Evolutionary conservation across 2,329 filamentous ascomycete species (phyloP).

Genomic region (Elsinoe necatrix): DNA sequence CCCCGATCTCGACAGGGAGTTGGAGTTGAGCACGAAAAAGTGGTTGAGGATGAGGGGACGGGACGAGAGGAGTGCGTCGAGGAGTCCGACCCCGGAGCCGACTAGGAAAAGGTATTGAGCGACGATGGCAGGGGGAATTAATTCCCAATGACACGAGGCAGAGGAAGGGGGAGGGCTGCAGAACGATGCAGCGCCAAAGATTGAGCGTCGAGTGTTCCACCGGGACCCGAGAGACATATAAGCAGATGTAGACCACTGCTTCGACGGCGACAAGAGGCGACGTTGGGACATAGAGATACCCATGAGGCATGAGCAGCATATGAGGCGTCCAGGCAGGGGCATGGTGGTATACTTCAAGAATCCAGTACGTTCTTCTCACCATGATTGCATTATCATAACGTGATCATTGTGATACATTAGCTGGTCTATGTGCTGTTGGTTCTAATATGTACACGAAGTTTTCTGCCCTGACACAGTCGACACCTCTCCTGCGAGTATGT

Average conservation of each 20-base stretch:
- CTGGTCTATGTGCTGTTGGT: background rate
- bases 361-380: background rate
- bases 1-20: constrained; percentile 77
- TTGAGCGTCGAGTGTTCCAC: background rate
- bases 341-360: background rate
- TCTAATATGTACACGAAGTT: constrained; percentile 11
- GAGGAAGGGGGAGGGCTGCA: no score
- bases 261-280: background rate
- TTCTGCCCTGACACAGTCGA: background rate
- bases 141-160: no score
- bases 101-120: constrained; percentile 59
- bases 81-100: constrained; percentile 82
- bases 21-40: constrained; percentile 88
- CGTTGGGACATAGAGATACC: background rate
- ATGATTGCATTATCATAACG: background rate
- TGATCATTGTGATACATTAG: constrained; percentile 10
- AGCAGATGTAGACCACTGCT: no score
- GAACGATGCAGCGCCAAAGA: no score
- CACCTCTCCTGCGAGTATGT: background rate
- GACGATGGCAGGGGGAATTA: background rate
- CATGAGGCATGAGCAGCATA: constrained; percentile 1
- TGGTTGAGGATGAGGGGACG: constrained; percentile 80
- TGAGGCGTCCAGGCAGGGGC: background rate
- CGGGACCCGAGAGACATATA: background rate
- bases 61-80: constrained; percentile 71